Base-by-base conservation (phyloP, 2,329 filamentous ascomycete species). In the Penicillium sp. region DNA sequence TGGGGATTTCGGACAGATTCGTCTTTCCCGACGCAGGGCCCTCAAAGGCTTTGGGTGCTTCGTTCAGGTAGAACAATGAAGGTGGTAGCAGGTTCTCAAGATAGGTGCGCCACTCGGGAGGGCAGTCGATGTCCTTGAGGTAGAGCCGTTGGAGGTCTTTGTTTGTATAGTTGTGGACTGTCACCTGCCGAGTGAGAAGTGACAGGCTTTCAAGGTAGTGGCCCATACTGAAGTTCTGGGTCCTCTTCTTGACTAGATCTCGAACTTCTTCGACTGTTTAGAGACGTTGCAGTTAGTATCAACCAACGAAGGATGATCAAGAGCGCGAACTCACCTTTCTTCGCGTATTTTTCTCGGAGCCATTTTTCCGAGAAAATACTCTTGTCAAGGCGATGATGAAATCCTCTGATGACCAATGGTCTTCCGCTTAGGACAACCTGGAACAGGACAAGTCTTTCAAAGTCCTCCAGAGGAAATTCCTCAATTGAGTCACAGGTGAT, bases 61-160 rank as follows among this genome's bases (percentile, higher is more conserved):
- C 89, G 66, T 97, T 97, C 54, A 96, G 82, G 70, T 97, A 99
- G 71, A 92, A 96, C 0, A 97, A 78, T n/a, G 82, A 86, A 0
- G 88, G 84, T 0, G 93, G 93, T 6, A 97, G 88, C 31, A 91
- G 79, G 49, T 89, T 87, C 63, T 86, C 86, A 19, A 99, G 78
- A 57, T 90, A 87, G 29, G 93, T 83, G 51, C 88, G 86, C 94
- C 94, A 99, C 57, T 93, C 87, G 1, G 83, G 78, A 0, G 94
- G 94, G 66, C 93, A 97, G 73, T 99, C 94, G 58, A 99, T 97
- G 70, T 99, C 94, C 70, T 99, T 99, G 25, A 97, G 78, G 72
- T 99, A 99, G 1, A 97, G 85, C 13, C 94, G 86, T 71, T 99
- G 94, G 23, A 90, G 83, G 38, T 86, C 84, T 60, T 90, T 86